phyloP scores from a whole-genome alignment of 1,284 basidiomycete genomes.

The Sphaerobolus stellatus region DNA sequence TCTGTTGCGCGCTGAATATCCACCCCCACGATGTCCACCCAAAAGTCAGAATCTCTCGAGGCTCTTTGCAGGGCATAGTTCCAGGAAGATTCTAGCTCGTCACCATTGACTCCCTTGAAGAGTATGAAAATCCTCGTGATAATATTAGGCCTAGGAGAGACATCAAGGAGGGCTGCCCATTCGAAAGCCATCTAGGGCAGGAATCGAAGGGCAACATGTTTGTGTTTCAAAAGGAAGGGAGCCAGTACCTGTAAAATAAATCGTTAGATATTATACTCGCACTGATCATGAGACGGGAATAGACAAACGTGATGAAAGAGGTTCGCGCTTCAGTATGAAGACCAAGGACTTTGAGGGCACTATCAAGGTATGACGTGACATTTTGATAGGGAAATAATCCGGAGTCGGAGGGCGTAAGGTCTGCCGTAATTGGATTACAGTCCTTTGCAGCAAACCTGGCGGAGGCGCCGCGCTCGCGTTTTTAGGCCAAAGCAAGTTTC shows the following conservation, averaged over 20 bases:
- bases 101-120: conserved; percentile 36
- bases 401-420: conserved; percentile 22
- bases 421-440: conserved; percentile 15
- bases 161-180: conserved; percentile 35
- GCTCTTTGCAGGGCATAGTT: conserved; percentile 18
- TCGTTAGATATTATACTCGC: background rate
- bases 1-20: conserved; percentile 16
- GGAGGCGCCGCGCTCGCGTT: too few relatives aligned
- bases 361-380: conserved; percentile 38
- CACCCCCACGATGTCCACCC: conserved; percentile 4
- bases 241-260: conserved; percentile 38
- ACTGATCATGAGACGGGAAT: conserved; percentile 1
- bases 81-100: conserved; percentile 24
- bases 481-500: too few relatives aligned
- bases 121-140: conserved; percentile 48
- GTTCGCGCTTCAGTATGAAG: conserved; percentile 43
- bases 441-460: too few relatives aligned
- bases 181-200: conserved; percentile 42
- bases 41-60: conserved; percentile 15
- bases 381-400: conserved; percentile 29
- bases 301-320: conserved; percentile 42
- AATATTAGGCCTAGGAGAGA: conserved; percentile 42
- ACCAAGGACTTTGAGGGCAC: conserved; percentile 30
- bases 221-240: conserved; percentile 41
- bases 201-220: conserved; percentile 45